These are phyloP conservation scores for Stachybotrys echinatus DNA, from an alignment of 2,329 filamentous ascomycete species.

Conservation along the genomic window DNA sequence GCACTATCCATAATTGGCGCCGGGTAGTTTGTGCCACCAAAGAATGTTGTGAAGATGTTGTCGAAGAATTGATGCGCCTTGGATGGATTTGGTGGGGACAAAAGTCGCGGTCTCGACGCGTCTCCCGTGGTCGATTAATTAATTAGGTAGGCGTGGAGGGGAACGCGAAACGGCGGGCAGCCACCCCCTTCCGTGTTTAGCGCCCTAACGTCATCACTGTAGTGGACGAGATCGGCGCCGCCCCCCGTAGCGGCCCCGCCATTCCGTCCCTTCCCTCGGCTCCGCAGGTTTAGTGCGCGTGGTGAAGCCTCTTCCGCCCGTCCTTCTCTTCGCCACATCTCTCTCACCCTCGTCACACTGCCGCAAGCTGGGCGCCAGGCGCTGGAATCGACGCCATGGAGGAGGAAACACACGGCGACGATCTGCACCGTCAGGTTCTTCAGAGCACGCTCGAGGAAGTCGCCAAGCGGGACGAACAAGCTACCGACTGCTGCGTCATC, in stretches of 20 bases:
- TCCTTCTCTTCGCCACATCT: not conserved
- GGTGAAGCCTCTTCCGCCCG: not conserved
- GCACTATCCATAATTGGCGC: conserved; percentile 38
- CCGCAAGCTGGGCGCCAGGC: not conserved
- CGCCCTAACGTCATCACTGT: not conserved
- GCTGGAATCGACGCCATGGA: conserved; percentile 14
- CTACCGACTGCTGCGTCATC: conserved; percentile 65
- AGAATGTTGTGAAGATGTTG: not conserved
- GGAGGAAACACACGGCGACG: conserved; percentile 15
- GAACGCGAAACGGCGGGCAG: not conserved
- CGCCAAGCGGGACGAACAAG: conserved; percentile 16
- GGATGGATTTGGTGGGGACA: not conserved
- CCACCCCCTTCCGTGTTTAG: not conserved
- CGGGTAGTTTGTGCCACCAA: not conserved
- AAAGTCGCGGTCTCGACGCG: not conserved
- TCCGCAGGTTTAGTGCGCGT: not conserved
- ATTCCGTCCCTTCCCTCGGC: not conserved
- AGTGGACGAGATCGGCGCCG: not conserved
- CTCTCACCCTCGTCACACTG: not conserved
- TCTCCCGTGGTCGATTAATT: not conserved
- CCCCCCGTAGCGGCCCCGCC: not conserved
- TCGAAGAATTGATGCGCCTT: not conserved
- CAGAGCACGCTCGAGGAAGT: conserved; percentile 40
- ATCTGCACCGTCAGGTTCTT: conserved; percentile 36
- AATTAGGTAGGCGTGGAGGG: no score